Conservation (phyloP, 1,284 basidiomycete genomes). For the Fomes fomentarius region DNA sequence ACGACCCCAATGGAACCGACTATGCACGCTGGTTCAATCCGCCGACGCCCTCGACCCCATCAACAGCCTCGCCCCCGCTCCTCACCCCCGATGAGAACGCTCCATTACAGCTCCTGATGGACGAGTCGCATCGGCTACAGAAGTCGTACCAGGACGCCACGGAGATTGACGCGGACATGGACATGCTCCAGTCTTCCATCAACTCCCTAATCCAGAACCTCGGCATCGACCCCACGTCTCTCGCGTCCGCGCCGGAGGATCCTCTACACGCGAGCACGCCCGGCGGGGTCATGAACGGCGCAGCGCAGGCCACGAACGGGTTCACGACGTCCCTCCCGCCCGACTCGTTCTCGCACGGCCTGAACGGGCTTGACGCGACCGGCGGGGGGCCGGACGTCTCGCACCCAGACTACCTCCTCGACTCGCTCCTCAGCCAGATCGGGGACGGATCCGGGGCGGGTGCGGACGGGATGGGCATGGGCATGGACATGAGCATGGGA, state of each 20-base stretch:
- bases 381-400: constrained; percentile 9
- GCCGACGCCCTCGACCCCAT: constrained; percentile 26
- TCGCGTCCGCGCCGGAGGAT: constrained; percentile 32
- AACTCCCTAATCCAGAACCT: constrained; percentile 74
- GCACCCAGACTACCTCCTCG: constrained; percentile 49
- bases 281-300: constrained; percentile 5
- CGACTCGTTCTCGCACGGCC: constrained; percentile 11
- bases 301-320: background rate
- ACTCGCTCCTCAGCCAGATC: constrained; percentile 47
- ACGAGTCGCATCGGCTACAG: constrained; percentile 45
- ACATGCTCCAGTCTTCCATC: constrained; percentile 72
- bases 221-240: constrained; percentile 54
- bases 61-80: constrained; percentile 19
- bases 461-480: background rate
- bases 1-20: constrained; percentile 27
- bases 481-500: background rate
- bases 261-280: constrained; percentile 2
- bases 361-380: constrained; percentile 8
- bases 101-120: constrained; percentile 43
- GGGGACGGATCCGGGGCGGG: constrained; percentile 27
- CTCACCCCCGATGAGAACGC: constrained; percentile 29
- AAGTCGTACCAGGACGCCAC: constrained; percentile 63
- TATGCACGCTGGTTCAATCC: constrained; percentile 22
- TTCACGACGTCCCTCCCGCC: constrained; percentile 7
- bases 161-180: constrained; percentile 75